Evolutionary conservation across 768 basidiomycete species (phyloP), one percentile per base, ranked within the genome.

Genomic region (Amyloporia xantha): DNA sequence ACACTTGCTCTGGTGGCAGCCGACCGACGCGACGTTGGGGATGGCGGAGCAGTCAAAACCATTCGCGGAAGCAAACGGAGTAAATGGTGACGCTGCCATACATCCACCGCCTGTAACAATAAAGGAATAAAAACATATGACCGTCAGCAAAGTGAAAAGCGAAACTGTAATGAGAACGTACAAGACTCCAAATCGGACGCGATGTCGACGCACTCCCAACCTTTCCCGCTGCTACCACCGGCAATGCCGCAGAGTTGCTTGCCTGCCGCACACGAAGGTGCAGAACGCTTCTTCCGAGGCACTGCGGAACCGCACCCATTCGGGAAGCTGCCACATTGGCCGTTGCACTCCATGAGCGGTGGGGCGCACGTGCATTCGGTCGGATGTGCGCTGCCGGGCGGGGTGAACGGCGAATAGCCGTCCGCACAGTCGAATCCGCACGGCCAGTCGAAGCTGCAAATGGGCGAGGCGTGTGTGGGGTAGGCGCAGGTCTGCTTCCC

Each of bases 371-470:
- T 21, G 47, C 69, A 71, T 17, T 55, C 44, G 1, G 58, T 53
- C 5, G 60, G 59, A 3, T 53, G 44, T 4, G 36, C 36, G 17
- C 26, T 41, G 15, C 51, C 53, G 41, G 26, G 39, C 0, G 53
- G 2, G 3, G 62, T 59, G 36, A 53, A 61, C 2, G 57, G 55
- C 27, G 51, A 2, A 54, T 61, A 67, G 2, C 65, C 64, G 28
- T 65, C 57, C 2, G 11, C 48, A 47, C 68, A 68, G 10, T 57
- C 5, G 48, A 65, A 69, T 43, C 52, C 54, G 28, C 69, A 72
- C 15, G 51, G 59, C 15, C 57, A 51, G 19, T 33, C 48, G 2
- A 27, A 4, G 7, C 55, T 51, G 44, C 58, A 61, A 7, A 33
- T 15, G 30, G 30, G 30, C 9, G 9, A 7, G 9, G 30, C 30